These are phyloP conservation scores for Brettanomyces anomalus DNA, from an alignment of 805 yeast species.

Conservation along the genomic window DNA sequence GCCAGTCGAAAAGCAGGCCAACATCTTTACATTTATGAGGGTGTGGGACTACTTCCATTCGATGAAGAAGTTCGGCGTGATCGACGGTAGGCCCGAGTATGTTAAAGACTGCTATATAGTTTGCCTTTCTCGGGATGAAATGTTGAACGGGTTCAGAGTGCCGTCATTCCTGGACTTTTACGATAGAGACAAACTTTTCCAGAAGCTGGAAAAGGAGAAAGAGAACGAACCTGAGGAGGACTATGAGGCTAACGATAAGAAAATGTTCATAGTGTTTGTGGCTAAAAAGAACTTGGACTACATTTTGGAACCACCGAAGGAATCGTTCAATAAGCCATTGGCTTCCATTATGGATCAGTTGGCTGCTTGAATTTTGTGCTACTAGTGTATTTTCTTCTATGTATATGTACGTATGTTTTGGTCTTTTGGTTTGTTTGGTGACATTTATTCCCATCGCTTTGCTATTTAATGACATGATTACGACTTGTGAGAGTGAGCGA, in stretches of 20 bases:
- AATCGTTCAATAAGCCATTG: slow-evolving; percentile 3
- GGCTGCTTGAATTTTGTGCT: slow-evolving; percentile 2
- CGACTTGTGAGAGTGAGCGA: not conserved
- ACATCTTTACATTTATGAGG: slow-evolving; percentile 19
- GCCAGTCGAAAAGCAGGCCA: slow-evolving; percentile 16
- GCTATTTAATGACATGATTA: not conserved
- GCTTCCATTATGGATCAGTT: slow-evolving; percentile 11
- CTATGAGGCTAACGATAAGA: slow-evolving; percentile 4
- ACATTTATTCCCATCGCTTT: too few species aligned
- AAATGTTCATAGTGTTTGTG: slow-evolving; percentile 22
- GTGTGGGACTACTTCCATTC: slow-evolving; percentile 38
- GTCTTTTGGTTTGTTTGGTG: too few species aligned
- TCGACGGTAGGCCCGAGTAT: slow-evolving; percentile 37
- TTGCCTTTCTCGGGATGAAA: slow-evolving; percentile 14
- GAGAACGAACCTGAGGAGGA: slow-evolving; percentile 1
- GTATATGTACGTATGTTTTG: too few species aligned
- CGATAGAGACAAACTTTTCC: slow-evolving; percentile 10
- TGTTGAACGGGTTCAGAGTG: slow-evolving; percentile 9
- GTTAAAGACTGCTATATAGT: slow-evolving; percentile 60
- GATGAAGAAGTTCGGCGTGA: slow-evolving; percentile 49
- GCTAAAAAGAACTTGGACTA: slow-evolving; percentile 16
- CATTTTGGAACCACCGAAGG: slow-evolving; percentile 1
- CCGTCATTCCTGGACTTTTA: slow-evolving; percentile 15
- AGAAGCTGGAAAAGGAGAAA: slow-evolving; percentile 6
- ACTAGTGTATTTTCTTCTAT: not conserved